Conservation (phyloP, 2,329 filamentous ascomycete species). For the Colletotrichum plurivorum region DNA sequence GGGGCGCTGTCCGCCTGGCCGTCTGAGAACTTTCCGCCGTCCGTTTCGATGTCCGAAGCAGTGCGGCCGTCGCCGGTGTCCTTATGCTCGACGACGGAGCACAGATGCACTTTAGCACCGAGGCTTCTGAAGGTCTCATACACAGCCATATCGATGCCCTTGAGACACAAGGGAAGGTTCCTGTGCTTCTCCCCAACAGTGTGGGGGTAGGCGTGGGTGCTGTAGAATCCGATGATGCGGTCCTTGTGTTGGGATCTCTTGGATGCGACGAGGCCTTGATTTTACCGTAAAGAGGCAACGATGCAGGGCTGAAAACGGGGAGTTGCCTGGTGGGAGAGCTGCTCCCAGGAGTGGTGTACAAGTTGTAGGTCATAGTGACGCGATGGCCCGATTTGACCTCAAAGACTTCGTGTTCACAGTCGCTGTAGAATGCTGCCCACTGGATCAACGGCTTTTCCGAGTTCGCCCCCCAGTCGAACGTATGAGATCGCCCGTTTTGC, state of each 20-base stretch:
- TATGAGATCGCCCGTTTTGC: conserved; percentile 52
- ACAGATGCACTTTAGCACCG: background rate
- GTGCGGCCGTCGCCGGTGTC: rapidly evolving
- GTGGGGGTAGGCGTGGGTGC: conserved; percentile 6
- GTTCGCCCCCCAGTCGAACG: conserved; percentile 56
- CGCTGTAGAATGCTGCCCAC: conserved; percentile 68
- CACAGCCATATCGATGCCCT: conserved; percentile 9
- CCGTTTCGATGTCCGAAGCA: background rate
- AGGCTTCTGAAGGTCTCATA: background rate
- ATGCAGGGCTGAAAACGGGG: background rate
- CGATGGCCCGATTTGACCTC: conserved; percentile 66
- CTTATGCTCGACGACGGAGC: background rate
- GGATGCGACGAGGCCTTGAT: background rate
- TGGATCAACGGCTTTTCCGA: conserved; percentile 40
- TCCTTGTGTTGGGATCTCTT: background rate
- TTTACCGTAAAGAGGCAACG: background rate
- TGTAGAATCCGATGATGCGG: background rate
- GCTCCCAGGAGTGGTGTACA: conserved; percentile 56
- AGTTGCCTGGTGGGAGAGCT: rapidly evolving
- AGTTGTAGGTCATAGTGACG: conserved; percentile 72
- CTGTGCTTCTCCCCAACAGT: background rate
- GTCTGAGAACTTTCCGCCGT: background rate
- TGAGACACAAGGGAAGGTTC: conserved; percentile 1
- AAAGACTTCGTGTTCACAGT: conserved; percentile 67
- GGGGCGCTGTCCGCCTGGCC: too few species aligned